phyloP scores from a whole-genome alignment of 208 protist genomes.

The Trypanosoma avium region DNA sequence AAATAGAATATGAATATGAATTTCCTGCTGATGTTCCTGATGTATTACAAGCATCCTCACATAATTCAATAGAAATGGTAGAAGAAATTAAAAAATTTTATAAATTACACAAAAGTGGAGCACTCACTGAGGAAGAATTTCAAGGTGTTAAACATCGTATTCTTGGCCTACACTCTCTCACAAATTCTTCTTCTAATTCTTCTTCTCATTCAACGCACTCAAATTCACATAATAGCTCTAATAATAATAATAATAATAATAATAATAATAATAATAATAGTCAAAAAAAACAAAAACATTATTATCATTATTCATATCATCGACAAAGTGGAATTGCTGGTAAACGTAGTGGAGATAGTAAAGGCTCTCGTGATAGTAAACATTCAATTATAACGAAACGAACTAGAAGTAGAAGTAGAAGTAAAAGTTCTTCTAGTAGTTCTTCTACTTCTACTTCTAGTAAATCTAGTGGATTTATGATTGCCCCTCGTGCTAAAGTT shows the following conservation, averaged over 20 bases:
- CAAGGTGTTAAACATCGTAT: conserved; percentile 75
- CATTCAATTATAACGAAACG: conserved; percentile 16
- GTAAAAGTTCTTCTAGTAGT: conserved; percentile 24
- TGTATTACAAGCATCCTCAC: too few species aligned
- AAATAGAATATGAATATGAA: too few species aligned
- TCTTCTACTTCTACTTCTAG: conserved; percentile 36
- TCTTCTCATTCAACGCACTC: too few species aligned
- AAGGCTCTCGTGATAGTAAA: conserved; percentile 1
- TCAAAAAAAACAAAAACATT: too few species aligned
- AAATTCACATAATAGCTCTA: too few species aligned
- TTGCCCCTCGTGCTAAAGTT: conserved; percentile 65
- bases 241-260: too few species aligned
- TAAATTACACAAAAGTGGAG: conserved; percentile 61
- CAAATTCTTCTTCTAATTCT: too few species aligned
- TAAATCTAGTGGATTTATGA: conserved; percentile 50
- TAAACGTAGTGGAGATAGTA: neutral
- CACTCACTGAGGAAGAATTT: conserved; percentile 74
- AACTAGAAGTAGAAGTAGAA: conserved; percentile 22
- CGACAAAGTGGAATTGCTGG: neutral
- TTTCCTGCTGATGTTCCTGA: too few species aligned
- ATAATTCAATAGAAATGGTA: too few species aligned
- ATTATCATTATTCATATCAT: too few species aligned
- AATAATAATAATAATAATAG: too few species aligned
- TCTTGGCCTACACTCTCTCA: conserved; percentile 13
- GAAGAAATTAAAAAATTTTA: conserved; percentile 66